These are phyloP conservation scores for Ophiocordyceps camponoti-rufipedis DNA, from an alignment of 2,329 filamentous ascomycete genomes.

Conservation along the genomic window DNA sequence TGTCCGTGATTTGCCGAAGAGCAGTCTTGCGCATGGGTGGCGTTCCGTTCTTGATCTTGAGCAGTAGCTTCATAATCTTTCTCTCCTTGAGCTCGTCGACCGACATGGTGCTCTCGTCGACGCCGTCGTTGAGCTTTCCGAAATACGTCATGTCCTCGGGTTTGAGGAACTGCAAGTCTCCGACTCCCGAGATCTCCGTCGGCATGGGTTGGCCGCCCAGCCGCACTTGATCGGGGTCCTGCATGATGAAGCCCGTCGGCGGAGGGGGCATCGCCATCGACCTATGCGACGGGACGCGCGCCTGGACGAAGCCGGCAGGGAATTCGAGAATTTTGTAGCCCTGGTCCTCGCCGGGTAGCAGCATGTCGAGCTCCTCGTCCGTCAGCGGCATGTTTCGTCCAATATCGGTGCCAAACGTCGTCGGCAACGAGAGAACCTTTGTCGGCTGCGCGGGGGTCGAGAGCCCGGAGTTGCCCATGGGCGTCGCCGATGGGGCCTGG, in stretches of 20 bases:
- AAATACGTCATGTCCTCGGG: constrained; percentile 98
- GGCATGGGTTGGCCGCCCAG: constrained; percentile 78
- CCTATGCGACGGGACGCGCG: constrained; percentile 59
- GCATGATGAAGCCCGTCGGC: constrained; percentile 89
- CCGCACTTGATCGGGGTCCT: constrained; percentile 73
- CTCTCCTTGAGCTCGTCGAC: constrained; percentile 94
- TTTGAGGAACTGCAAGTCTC: constrained; percentile 96
- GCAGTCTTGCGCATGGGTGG: constrained; percentile 98
- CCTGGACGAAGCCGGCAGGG: constrained; percentile 79
- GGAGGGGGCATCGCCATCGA: constrained; percentile 55
- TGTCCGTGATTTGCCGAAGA: constrained; percentile 90
- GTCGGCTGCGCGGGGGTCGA: constrained; percentile 63
- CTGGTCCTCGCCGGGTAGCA: constrained; percentile 74
- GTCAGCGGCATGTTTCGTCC: constrained; percentile 66
- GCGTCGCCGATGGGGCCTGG: constrained; percentile 67
- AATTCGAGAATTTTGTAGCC: constrained; percentile 87
- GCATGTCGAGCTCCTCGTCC: constrained; percentile 83
- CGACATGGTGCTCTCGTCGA: constrained; percentile 76
- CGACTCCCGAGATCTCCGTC: constrained; percentile 88
- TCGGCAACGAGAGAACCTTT: constrained; percentile 31
- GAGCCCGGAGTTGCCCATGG: constrained; percentile 53
- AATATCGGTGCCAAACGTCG: constrained; percentile 67
- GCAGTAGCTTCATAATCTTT: constrained; percentile 90
- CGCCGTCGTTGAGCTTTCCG: constrained; percentile 86
- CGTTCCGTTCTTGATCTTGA: constrained; percentile 98